Evolutionary conservation across 129 eudicot species (phyloP), one percentile per base, ranked within the genome.

Genomic region (Smallanthus sonchifolius): DNA sequence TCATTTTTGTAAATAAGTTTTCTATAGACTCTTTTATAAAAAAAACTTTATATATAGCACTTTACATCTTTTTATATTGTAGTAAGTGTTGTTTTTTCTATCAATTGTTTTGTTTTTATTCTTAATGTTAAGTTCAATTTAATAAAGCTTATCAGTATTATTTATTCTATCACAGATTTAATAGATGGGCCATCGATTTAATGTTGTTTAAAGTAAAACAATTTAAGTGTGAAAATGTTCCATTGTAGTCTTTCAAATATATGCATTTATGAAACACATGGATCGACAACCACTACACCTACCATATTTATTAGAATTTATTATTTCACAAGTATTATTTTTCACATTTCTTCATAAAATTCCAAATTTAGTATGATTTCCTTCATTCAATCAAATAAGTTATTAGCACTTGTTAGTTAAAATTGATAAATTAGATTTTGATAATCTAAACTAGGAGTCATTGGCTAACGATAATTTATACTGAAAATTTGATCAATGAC

Each of bases 191-290:
- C 43, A 57, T 56, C 42, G 32, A 72, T 57, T 57, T 40, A 40
- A 56, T 57, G 56, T 72, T 72, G 68, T 57, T 72, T 32, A 42
- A 56, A 24, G 40, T 32, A 44, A 71, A 32, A 57, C 19, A 60
- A 38, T 45, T 10, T 62, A 45, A 62, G 47, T 47, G 54, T 34
- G 78, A 35, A 47, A 62, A 45, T 45, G 71, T 61, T 45, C 61
- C 49, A 54, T 24, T 60, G 44, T 62, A 61, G 15, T 14, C 70
- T 62, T 74, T 17, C 24, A 74, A 62, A 61, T 34, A 48, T 63
- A 74, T 32, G 70, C 54, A 47, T 40, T 74, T 74, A 32, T 37
- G 68, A 47, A 74, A 74, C 47, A 48, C 78, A 74, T 74, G 78
- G 71, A 63, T 74, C 71, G 63, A 47, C 59, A 51, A 74, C 62